Percentiles rank a stretch among this genome's conserved stretches.
These are phyloP conservation scores for Entomortierella chlamydospora DNA, from an alignment of 192 early-diverging fungal genomes.

Conservation along the genomic window DNA sequence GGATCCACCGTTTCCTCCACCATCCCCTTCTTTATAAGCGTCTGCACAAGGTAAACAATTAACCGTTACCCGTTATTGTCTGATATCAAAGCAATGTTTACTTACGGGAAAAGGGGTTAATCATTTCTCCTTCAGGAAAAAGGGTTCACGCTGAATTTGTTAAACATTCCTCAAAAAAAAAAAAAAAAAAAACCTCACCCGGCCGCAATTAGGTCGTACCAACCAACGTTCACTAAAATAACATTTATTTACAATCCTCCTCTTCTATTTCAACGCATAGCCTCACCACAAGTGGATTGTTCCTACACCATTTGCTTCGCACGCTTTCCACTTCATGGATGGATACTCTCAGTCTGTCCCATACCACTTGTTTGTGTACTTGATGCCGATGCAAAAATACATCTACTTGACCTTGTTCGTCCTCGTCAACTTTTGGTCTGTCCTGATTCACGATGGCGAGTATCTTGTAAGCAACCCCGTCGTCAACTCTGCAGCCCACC, in stretches of 20 bases:
- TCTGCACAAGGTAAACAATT: conserved; percentile 80
- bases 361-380: conserved; percentile 93
- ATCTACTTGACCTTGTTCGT: conserved; percentile 89
- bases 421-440: conserved; percentile 95
- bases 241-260: background rate
- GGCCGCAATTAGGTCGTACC: too few species aligned
- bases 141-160: too few species aligned
- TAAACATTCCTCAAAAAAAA: background rate
- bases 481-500: conserved; percentile 94
- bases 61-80: background rate
- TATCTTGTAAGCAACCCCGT: conserved; percentile 75
- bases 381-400: conserved; percentile 92
- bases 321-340: conserved; percentile 96
- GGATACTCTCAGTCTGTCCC: conserved; percentile 96
- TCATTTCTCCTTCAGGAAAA: too few species aligned
- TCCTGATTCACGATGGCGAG: conserved; percentile 96
- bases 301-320: conserved; percentile 92
- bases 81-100: background rate
- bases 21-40: conserved; percentile 90
- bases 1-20: conserved; percentile 94
- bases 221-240: background rate
- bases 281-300: conserved; percentile 75
- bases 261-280: conserved; percentile 20
- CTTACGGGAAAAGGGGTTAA: background rate
- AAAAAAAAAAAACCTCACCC: too few species aligned